phyloP scores from a whole-genome alignment of 768 basidiomycete species.

The Trametes elegans region DNA sequence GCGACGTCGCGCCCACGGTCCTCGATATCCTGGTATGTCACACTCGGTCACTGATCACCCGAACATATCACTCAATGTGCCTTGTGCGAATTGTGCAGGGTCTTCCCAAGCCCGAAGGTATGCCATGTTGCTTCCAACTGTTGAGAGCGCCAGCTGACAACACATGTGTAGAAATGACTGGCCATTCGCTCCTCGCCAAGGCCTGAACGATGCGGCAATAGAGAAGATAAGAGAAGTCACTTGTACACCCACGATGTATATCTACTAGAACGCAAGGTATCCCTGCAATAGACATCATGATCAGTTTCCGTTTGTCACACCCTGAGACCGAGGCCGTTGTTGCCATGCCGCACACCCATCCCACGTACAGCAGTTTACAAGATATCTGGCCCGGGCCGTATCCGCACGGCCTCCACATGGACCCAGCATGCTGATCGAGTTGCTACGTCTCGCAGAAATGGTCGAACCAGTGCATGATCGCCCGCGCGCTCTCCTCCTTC shows the following conservation, averaged over 20 bases:
- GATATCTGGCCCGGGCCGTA: too few species aligned
- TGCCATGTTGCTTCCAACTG: slow-evolving; percentile 17
- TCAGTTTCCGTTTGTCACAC: not conserved
- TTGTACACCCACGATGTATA: slow-evolving; percentile 6
- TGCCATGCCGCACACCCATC: too few species aligned
- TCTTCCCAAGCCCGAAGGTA: slow-evolving; percentile 67
- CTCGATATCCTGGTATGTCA: slow-evolving; percentile 63
- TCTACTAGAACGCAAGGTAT: not conserved
- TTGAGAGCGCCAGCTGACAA: not conserved
- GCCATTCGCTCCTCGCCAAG: slow-evolving; percentile 31
- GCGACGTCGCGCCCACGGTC: slow-evolving; percentile 90
- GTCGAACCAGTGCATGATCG: slow-evolving; percentile 22
- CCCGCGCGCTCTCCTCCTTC: slow-evolving; percentile 21
- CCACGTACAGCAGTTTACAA: too few species aligned
- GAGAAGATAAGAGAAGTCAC: slow-evolving; percentile 11
- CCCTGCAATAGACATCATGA: not conserved
- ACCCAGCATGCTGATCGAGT: too few species aligned
- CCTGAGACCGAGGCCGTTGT: too few species aligned
- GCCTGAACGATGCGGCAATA: slow-evolving; percentile 4
- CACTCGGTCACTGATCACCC: too few species aligned
- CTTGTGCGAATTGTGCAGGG: slow-evolving; percentile 36
- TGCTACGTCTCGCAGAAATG: slow-evolving; percentile 3
- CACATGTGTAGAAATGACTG: slow-evolving; percentile 28
- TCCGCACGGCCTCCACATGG: too few species aligned
- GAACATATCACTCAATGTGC: not conserved